phyloP scores from a whole-genome alignment of 2,329 filamentous ascomycete species.

The Monilinia laxa region DNA sequence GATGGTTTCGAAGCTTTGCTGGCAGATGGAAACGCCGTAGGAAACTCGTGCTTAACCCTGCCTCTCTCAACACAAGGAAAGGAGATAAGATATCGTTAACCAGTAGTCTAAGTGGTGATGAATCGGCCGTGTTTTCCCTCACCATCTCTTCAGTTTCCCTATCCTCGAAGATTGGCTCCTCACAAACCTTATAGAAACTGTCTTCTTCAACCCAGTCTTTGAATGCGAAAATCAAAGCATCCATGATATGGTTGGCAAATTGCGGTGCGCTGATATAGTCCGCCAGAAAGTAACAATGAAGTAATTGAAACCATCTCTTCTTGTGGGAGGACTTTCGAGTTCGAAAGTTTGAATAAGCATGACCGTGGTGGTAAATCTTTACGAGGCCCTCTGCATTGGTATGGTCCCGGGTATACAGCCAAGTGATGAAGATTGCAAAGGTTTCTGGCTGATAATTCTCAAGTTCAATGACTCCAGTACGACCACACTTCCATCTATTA shows the following conservation, averaged over 20 bases:
- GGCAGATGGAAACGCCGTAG: neutral
- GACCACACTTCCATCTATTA: slow-evolving; percentile 3
- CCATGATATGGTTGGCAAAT: slow-evolving; percentile 4
- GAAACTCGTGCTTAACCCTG: neutral
- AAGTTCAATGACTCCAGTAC: neutral
- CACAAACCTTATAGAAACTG: neutral
- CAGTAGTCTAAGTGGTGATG: neutral
- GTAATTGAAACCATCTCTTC: slow-evolving; percentile 1
- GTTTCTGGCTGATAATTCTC: neutral
- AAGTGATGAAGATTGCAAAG: slow-evolving; percentile 8
- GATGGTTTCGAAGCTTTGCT: too few species aligned
- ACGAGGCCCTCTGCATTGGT: neutral
- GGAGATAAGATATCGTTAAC: neutral
- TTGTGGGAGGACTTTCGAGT: neutral
- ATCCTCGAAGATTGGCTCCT: neutral
- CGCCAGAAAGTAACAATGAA: slow-evolving; percentile 2
- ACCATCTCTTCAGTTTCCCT: neutral
- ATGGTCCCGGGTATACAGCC: neutral
- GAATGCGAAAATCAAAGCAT: neutral
- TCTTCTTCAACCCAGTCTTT: neutral
- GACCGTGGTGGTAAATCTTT: neutral
- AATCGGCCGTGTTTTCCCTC: neutral
- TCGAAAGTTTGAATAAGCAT: neutral
- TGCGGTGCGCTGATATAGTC: slow-evolving; percentile 3
- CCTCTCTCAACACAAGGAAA: neutral